A percentile compares a stretch with the other conserved stretches of the same genome.
These are phyloP conservation scores for Cyclostephanos tholiformis DNA, from an alignment of 108 stramenopile genomes.

Conservation along the genomic window DNA sequence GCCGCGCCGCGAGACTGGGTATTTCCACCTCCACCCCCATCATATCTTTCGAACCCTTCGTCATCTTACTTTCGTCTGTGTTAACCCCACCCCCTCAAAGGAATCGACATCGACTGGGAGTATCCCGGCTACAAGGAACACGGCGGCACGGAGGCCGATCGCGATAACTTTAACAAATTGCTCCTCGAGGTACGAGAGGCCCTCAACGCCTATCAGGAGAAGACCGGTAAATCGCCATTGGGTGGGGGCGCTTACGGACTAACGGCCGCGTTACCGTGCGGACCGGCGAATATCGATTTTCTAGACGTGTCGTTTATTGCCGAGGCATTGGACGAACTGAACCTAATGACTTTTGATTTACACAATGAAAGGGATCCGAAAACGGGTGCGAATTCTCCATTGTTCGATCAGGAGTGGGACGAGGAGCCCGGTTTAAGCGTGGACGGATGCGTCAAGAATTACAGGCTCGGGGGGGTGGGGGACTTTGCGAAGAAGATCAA, in stretches of 20 bases:
- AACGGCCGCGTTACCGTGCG: constrained; percentile 45
- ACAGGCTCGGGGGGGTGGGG: constrained; percentile 26
- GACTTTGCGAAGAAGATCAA: constrained; percentile 24
- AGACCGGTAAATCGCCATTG: constrained; percentile 16
- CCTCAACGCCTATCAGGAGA: constrained; percentile 26
- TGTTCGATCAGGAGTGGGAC: constrained; percentile 43
- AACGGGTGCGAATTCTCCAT: constrained; percentile 37
- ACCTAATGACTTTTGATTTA: constrained; percentile 45
- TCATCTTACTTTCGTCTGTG: neutral
- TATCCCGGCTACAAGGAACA: constrained; percentile 37
- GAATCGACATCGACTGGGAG: constrained; percentile 47
- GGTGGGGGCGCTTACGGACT: constrained; percentile 20
- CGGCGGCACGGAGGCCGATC: constrained; percentile 39
- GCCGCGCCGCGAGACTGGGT: too few species aligned
- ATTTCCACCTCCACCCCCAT: too few species aligned
- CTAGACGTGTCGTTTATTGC: constrained; percentile 29
- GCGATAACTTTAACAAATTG: constrained; percentile 28
- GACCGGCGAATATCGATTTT: constrained; percentile 29
- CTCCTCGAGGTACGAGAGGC: constrained; percentile 21
- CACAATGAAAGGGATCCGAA: constrained; percentile 22
- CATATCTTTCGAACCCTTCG: too few species aligned
- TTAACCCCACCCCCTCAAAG: neutral
- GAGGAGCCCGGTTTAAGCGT: constrained; percentile 32
- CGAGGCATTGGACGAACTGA: constrained; percentile 27
- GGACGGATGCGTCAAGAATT: constrained; percentile 44